Evolutionary conservation across 2,329 filamentous ascomycete species (phyloP), one percentile per base, ranked within the genome.

Genomic region (Sporothrix pallida): DNA sequence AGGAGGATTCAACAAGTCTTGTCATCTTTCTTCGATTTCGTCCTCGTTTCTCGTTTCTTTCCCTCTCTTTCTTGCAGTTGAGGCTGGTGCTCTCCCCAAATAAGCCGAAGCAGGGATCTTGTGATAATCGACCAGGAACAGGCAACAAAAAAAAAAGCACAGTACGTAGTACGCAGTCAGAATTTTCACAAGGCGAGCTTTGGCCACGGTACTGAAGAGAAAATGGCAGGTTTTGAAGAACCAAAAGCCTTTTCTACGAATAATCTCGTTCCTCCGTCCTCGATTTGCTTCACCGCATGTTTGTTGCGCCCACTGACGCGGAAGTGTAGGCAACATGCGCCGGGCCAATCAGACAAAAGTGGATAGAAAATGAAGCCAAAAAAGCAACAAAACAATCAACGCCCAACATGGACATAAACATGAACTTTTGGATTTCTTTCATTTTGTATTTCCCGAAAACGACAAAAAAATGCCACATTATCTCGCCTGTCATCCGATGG

Each of bases 221-320:
- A 48, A 46, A 67, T 23, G 62, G 10, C 20, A 67, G 10, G 26
- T 54, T 69, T 54, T 7, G 23, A 48, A 37, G 63, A 50, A 68
- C 44, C 23, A 50, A 37, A 37, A 37, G 7, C 31, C 31, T 37
- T 37, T 37, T 37, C 31, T 37, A 37, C 31, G 7, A 37, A 37
- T 37, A 37, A n/a, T 52, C n/a, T 7, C 13, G 23, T 68, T 52
- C 23, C 26, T 17, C 23, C 13, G 12, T 52, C 17, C 23, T 8
- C n/a, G 7, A 48, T 44, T 48, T 31, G 42, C 65, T 54, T 69
- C 67, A 69, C 67, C 67, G 67, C 67, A 69, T 69, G 26, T 69
- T 69, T n/a, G 42, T 15, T 26, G 62, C 20, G 67, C 48, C 48
- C 67, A 54, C 20, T 58, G 50, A 23, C 31, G 20, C 65, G 69